Evolutionary conservation across 805 yeast species (phyloP).

Genomic region (Candida adriatica): DNA sequence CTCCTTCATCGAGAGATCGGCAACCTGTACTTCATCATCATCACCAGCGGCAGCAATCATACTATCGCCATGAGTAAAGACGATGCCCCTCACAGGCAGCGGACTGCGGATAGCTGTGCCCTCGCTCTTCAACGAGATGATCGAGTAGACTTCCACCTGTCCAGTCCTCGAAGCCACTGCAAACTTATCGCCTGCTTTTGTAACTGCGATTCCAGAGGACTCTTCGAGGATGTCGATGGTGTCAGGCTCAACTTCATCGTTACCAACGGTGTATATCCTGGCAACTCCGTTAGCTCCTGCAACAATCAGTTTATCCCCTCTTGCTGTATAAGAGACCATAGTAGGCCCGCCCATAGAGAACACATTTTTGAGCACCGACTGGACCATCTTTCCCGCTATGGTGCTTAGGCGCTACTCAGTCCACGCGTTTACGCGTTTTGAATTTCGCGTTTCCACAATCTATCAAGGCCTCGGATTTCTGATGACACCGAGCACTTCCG

Average conservation of each 20-base stretch:
- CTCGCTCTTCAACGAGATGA: constrained; percentile 3
- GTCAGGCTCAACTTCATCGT: constrained; percentile 22
- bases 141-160: constrained; percentile 22
- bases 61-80: constrained; percentile 55
- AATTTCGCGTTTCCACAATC: not conserved
- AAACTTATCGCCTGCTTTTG: constrained; percentile 11
- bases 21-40: constrained; percentile 46
- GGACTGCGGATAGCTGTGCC: constrained; percentile 20
- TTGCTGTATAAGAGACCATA: constrained; percentile 12
- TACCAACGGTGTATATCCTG: constrained; percentile 14
- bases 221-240: constrained; percentile 20
- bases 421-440: not conserved
- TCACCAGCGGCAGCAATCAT: constrained; percentile 61
- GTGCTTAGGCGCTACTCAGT: too few species aligned
- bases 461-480: constrained; percentile 3
- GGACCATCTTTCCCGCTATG: constrained; percentile 9
- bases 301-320: constrained; percentile 17
- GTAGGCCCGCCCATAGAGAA: constrained; percentile 22
- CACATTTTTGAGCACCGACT: constrained; percentile 14
- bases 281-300: constrained; percentile 20
- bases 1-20: constrained; percentile 31
- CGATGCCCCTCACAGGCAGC: constrained; percentile 40
- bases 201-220: constrained; percentile 13
- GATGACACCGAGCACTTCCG: too few species aligned
- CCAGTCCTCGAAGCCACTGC: constrained; percentile 20